Conservation (phyloP, 2,329 filamentous ascomycete species). For the Diaporthe caulivora region DNA sequence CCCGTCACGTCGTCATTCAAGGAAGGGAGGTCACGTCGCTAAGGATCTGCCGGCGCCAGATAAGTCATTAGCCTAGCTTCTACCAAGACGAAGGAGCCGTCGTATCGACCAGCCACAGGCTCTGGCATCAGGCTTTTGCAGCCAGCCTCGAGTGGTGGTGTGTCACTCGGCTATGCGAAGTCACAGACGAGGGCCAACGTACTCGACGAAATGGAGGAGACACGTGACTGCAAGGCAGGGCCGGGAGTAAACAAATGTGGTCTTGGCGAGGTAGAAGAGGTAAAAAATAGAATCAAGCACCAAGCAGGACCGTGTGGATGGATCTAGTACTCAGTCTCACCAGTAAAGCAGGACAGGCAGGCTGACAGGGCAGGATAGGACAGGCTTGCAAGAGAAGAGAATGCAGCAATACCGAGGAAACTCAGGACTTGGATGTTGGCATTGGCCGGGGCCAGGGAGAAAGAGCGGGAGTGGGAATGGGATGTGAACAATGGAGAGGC, state of each 20-base stretch:
- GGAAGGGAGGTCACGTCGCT: constrained; percentile 8
- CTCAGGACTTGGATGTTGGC: constrained; percentile 13
- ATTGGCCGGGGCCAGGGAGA: constrained; percentile 14
- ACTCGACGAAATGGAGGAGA: background rate
- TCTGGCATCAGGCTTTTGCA: no score
- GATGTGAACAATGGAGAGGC: background rate
- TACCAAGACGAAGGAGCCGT: background rate
- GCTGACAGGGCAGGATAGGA: background rate
- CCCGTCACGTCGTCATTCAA: constrained; percentile 16
- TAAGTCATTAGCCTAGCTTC: constrained; percentile 17
- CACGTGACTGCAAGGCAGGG: background rate
- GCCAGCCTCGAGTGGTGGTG: background rate
- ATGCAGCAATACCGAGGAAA: constrained; percentile 16
- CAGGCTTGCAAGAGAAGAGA: constrained; percentile 3
- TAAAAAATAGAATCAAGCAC: background rate
- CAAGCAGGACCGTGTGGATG: constrained; percentile 7
- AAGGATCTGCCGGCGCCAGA: constrained; percentile 7
- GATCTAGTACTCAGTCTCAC: background rate
- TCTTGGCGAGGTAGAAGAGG: background rate
- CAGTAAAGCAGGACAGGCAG: constrained; percentile 7
- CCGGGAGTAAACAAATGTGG: constrained; percentile 16
- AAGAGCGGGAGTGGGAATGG: background rate
- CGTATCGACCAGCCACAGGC: background rate
- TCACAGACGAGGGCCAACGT: background rate
- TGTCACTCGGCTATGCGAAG: background rate